Evolutionary conservation across 2,329 filamentous ascomycete species (phyloP).

Genomic region (Trichoderma endophyticum): DNA sequence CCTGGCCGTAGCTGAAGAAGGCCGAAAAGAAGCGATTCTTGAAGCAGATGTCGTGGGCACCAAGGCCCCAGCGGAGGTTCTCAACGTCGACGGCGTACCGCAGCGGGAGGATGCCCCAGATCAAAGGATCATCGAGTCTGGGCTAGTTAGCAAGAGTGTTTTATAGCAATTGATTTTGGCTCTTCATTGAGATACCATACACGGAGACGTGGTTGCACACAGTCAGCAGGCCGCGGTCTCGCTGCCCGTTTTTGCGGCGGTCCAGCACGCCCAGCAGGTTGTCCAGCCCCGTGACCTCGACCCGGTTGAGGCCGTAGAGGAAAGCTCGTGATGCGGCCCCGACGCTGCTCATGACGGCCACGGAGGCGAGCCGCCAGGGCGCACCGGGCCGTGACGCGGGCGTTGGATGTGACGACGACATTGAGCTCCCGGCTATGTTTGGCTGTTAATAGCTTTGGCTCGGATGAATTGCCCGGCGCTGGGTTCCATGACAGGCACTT

Average conservation of each 20-base stretch:
- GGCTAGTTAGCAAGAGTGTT: slow-evolving; percentile 19
- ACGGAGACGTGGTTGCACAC: slow-evolving; percentile 48
- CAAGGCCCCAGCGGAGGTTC: slow-evolving; percentile 84
- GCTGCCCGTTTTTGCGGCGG: slow-evolving; percentile 59
- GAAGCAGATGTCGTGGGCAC: slow-evolving; percentile 94
- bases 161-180: neutral
- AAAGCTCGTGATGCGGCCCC: slow-evolving; percentile 71
- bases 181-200: slow-evolving; percentile 24
- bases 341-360: slow-evolving; percentile 69
- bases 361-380: slow-evolving; percentile 71
- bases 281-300: slow-evolving; percentile 74
- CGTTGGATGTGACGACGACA: slow-evolving; percentile 22
- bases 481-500: slow-evolving; percentile 1
- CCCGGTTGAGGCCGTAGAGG: slow-evolving; percentile 68
- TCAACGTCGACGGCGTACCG: slow-evolving; percentile 67
- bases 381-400: slow-evolving; percentile 50
- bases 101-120: slow-evolving; percentile 86
- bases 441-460: neutral
- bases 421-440: neutral
- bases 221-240: slow-evolving; percentile 77
- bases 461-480: neutral
- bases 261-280: slow-evolving; percentile 74
- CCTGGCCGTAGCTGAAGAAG: slow-evolving; percentile 89
- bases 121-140: slow-evolving; percentile 88
- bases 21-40: slow-evolving; percentile 68